phyloP scores from a whole-genome alignment of 805 yeast species.

The Wickerhamiella galacta region DNA sequence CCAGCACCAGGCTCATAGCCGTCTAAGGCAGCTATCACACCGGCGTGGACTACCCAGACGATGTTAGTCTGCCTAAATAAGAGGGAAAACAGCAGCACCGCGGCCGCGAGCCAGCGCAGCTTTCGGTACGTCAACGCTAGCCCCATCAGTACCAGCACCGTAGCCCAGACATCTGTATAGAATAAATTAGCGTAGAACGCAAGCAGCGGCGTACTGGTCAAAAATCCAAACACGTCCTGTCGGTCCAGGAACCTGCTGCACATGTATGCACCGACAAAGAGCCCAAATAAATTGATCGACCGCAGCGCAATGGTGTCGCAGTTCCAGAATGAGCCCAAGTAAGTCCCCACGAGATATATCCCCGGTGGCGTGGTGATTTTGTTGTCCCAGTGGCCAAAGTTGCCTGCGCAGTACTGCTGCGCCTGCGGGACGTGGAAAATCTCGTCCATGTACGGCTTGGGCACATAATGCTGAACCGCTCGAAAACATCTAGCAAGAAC shows the following conservation, averaged over 20 bases:
- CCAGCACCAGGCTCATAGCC: slow-evolving; percentile 22
- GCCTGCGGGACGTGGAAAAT: slow-evolving; percentile 76
- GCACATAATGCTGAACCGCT: slow-evolving; percentile 10
- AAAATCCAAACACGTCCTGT: slow-evolving; percentile 25
- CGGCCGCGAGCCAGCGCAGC: slow-evolving; percentile 29
- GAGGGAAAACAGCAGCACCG: slow-evolving; percentile 45
- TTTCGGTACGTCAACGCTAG: slow-evolving; percentile 13
- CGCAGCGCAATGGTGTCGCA: slow-evolving; percentile 28
- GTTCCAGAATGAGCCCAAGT: slow-evolving; percentile 13
- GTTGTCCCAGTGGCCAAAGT: slow-evolving; percentile 55
- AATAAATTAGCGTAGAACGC: slow-evolving; percentile 58
- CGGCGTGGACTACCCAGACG: slow-evolving; percentile 58
- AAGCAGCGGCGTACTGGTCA: slow-evolving; percentile 51
- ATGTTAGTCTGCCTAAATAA: slow-evolving; percentile 83
- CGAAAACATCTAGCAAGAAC: too few species aligned
- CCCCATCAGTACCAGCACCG: slow-evolving; percentile 45
- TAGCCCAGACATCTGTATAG: slow-evolving; percentile 91
- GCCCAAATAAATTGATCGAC: slow-evolving; percentile 36
- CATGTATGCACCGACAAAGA: slow-evolving; percentile 23
- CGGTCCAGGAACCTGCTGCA: slow-evolving; percentile 28
- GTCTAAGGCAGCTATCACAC: slow-evolving; percentile 1
- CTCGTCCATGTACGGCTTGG: slow-evolving; percentile 40
- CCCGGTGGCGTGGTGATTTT: slow-evolving; percentile 98
- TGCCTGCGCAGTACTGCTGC: slow-evolving; percentile 39
- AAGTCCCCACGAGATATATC: slow-evolving; percentile 31